phyloP scores from a whole-genome alignment of 306 rosid genomes.

The Casuarina glauca region DNA sequence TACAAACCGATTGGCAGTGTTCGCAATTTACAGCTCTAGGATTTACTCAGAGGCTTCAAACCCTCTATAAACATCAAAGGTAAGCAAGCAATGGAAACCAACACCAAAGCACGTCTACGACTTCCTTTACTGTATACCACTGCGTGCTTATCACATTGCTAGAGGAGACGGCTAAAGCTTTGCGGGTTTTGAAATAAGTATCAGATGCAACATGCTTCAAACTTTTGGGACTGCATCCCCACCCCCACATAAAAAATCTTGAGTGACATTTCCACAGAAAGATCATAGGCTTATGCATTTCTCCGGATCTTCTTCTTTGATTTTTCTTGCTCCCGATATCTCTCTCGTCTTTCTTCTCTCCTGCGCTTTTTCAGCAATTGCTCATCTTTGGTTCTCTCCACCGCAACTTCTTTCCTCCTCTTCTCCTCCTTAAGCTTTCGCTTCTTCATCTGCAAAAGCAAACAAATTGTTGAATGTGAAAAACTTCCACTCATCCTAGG shows the following conservation, averaged over 20 bases:
- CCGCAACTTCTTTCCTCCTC: slow-evolving; percentile 60
- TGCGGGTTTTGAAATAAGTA: neutral
- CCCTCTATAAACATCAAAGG: too few species aligned
- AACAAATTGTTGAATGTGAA: neutral
- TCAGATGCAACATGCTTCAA: neutral
- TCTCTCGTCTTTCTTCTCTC: slow-evolving; percentile 80
- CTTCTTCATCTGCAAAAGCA: slow-evolving; percentile 58
- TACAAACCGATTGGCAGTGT: too few species aligned
- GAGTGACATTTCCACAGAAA: neutral
- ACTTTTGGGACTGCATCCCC: neutral
- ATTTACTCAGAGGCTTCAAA: too few species aligned
- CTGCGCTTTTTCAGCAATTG: slow-evolving; percentile 60
- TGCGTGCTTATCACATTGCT: too few species aligned
- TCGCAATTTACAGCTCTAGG: too few species aligned
- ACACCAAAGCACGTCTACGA: too few species aligned
- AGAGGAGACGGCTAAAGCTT: too few species aligned
- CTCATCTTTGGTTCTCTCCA: slow-evolving; percentile 68
- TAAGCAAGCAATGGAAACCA: too few species aligned
- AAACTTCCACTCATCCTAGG: neutral
- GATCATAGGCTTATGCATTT: slow-evolving; percentile 28
- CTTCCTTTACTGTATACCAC: too few species aligned
- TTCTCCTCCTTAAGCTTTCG: slow-evolving; percentile 69
- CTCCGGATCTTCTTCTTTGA: slow-evolving; percentile 61
- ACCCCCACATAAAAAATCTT: neutral
- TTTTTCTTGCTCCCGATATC: slow-evolving; percentile 73